These are phyloP conservation scores for Botrytis medusae DNA, from an alignment of 2,329 filamentous ascomycete species.

Conservation along the genomic window DNA sequence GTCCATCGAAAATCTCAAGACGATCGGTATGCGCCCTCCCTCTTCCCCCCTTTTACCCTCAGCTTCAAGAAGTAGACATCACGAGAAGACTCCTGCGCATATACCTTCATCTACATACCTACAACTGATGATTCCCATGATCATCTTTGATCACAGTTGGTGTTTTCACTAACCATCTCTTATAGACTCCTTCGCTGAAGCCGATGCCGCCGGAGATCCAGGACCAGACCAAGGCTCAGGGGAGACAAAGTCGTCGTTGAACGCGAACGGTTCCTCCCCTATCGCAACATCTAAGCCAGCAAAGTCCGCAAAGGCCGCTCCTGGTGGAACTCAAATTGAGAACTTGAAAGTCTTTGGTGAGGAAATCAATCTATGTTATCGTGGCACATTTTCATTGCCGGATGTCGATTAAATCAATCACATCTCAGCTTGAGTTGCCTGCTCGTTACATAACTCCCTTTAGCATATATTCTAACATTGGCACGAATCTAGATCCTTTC, in stretches of 20 bases:
- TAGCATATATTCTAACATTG: background rate
- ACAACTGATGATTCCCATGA: background rate
- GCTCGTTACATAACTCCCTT: background rate
- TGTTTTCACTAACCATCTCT: constrained; percentile 13
- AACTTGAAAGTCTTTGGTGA: constrained; percentile 25
- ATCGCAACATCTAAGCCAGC: background rate
- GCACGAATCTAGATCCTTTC: constrained; percentile 82
- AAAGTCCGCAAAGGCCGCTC: constrained; percentile 16
- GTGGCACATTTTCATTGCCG: constrained; percentile 27
- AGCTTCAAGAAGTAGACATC: background rate
- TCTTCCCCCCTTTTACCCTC: background rate
- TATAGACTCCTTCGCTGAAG: constrained; percentile 23
- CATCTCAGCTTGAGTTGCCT: background rate
- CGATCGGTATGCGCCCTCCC: constrained; percentile 67
- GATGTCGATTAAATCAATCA: constrained; percentile 29
- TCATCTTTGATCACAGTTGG: background rate
- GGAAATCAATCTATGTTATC: background rate
- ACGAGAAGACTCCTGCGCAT: background rate
- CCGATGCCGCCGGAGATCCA: constrained; percentile 25
- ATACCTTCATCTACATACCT: background rate
- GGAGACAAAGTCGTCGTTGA: constrained; percentile 14
- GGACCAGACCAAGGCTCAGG: constrained; percentile 21
- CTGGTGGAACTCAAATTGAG: constrained; percentile 21
- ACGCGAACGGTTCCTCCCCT: constrained; percentile 13
- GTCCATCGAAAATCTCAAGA: constrained; percentile 99